Evolutionary conservation across 2,329 filamentous ascomycete genomes (phyloP), one percentile per base, ranked within the genome.

Genomic region (Cryphonectria radicalis): DNA sequence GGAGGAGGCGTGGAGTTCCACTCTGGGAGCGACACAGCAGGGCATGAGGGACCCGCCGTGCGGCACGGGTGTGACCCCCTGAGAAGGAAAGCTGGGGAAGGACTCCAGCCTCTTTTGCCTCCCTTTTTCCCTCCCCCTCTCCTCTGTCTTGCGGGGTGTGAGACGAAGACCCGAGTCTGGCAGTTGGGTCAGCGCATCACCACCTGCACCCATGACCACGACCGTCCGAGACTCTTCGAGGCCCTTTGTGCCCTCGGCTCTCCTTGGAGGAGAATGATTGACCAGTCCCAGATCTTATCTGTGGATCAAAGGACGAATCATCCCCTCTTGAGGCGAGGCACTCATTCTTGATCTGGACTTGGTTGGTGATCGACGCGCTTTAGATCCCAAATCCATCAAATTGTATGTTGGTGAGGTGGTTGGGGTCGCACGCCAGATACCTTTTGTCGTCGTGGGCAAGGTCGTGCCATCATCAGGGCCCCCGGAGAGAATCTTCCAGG

Each of bases 71-170:
- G 55, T 28, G 13, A 32, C 28, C 55, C 53, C 55, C 28, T 50
- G 46, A n/a, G 55, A 35, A 32, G 55, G 55, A 59, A 59, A 59
- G 55, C 55, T 59, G 55, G 55, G 55, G 55, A 59, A 59, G 14
- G 22, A n/a, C 55, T 59, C 28, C 28, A 57, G 53, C 53, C 11
- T 17, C 25, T 13, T 10, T 13, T 28, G 4, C 25, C 53, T 28
- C 10, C 4, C 11, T 14, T 13, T 13, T 7, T 4, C 22, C 11
- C 22, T 25, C 50, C 11, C 10, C 13, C n/a, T 22, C 22, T 25
- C 6, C 6, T 8, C 53, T 28, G 11, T 53, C 50, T 25, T 57
- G 53, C n/a, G 10, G 53, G 46, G n/a, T 3, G 8, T 17, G 53
- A 28, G 53, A 57, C 53, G 22, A 22, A 50, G 43, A 5, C 43